These are phyloP conservation scores for Lasiosphaeris hirsuta DNA, from an alignment of 495 filamentous ascomycete genomes.

Conservation along the genomic window DNA sequence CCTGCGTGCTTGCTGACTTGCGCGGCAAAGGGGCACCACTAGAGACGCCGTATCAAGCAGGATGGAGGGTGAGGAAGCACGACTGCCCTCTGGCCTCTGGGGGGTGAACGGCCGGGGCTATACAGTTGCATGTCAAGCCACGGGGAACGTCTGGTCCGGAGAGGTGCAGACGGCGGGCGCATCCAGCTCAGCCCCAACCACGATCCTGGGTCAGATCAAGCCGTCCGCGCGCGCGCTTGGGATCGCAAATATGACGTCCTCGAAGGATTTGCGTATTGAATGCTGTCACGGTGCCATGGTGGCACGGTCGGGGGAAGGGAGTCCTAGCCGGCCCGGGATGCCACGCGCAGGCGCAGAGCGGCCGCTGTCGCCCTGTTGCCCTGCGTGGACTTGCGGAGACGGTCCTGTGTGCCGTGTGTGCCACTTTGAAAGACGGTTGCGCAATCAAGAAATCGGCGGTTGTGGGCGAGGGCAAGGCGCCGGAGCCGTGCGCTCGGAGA, in stretches of 20 bases:
- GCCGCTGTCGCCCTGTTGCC: no score
- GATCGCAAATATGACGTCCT: constrained; percentile 11
- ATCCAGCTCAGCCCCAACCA: constrained; percentile 20
- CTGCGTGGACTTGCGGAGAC: background rate
- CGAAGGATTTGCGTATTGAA: no score
- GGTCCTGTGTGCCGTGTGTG: background rate
- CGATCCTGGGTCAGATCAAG: constrained; percentile 23
- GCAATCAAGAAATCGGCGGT: background rate
- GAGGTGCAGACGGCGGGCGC: background rate
- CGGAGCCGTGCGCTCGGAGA: constrained; percentile 10
- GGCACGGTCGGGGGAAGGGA: no score
- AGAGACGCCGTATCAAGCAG: background rate
- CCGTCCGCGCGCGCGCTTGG: background rate
- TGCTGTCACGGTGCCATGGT: no score
- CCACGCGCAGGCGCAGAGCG: background rate
- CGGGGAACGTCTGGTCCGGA: constrained; percentile 3
- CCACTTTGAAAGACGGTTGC: background rate
- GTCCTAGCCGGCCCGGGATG: no score
- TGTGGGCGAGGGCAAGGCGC: background rate
- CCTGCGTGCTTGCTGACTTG: constrained; percentile 3
- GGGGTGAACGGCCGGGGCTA: no score
- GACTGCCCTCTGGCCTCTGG: no score
- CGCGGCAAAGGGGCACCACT: constrained; percentile 2
- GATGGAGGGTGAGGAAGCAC: no score
- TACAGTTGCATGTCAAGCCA: constrained; percentile 5